Evolutionary conservation across 805 yeast species (phyloP), one percentile per base, ranked within the genome.

Genomic region (Hanseniaspora occidentalis): DNA sequence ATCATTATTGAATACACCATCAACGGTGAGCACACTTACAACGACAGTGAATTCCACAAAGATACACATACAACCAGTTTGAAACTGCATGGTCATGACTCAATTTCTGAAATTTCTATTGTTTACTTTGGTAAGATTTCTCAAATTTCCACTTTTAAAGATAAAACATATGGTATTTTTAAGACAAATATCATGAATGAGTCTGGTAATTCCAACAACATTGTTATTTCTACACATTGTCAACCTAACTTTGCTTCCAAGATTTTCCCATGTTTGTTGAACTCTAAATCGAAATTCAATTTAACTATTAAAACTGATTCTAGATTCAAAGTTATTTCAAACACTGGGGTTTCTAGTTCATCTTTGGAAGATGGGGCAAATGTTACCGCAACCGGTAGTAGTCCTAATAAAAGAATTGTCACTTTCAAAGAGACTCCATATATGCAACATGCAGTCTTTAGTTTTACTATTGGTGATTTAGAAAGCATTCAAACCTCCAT

Each of bases 381-480:
- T n/a, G n/a, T n/a, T n/a, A n/a, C n/a, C 2, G 25, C 37, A 2
- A 39, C 27, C 3, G 39, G 25, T 4, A 2, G 18, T 18, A 35
- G 23, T 9, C 9, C 34, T 1, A 21, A 23, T 13, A 44, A 31
- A 36, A 66, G 62, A 43, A 47, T 58, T 0, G 70, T 70, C 20
- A 52, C 45, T 18, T 82, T 81, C 49, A 59, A 64, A 21, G 52
- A 57, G 33, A 70, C 88, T 0, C 80, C 79, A 3, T 63, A 71
- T 9, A 77, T 80, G 65, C 60, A 77, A 0, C 63, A 79, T 0
- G 74, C 86, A 0, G 65, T 76, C 6, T 79, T 83, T 54, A 79
- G 82, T 0, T 80, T 83, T 52, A 73, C 70, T 2, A 47, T 77
- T 38, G 92, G 94, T 36, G 81, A 80, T 50, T 62, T 82, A 18